Evolutionary conservation across 139 green algal genomes (phyloP), one percentile per base, ranked within the genome.

Genomic region (Chlamydomonas asymmetrica): DNA sequence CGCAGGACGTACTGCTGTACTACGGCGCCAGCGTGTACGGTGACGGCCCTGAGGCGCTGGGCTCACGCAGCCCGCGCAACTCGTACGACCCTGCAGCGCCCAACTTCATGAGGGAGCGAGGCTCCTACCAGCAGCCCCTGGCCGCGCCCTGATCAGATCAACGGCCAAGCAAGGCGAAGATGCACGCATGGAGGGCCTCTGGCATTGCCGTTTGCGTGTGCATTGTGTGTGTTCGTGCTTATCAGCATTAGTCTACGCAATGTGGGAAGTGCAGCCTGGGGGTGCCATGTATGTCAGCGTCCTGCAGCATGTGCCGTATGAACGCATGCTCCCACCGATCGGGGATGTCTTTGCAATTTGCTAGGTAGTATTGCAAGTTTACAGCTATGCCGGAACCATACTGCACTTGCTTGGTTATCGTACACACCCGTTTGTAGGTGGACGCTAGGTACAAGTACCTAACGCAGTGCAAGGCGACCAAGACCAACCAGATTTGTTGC

Each of bases 11-110:
- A n/a, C 60, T 86, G 71, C 73, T 89, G 74, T 97, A 94, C 85
- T 96, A 98, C 66, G 94, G 93, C 22, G 94, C 94, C 18, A 90
- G 71, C n/a, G 85, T 92, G 80, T 94, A 95, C 71, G 94, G 93
- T 32, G 74, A 85, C 20, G 79, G 85, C 20, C 94, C 94, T 2
- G 66, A 71, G 4, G 84, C 85, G 7, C 81, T 94, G 39, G 94
- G 93, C 57, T 74, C 50, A 0, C 80, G 94, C 45, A 91, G 75
- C 52, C 94, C 94, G 1, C 80, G 94, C 67, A 86, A 97, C 66
- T 91, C 75, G 38, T 98, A 88, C 86, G 89, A 98, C 84, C 91
- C 90, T 9, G 75, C 85, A 48, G 87, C 57, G 16, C 37, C 64
- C 38, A 27, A 0, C 20, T 80, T 80, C 65, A 49, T 29, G 27